phyloP scores from a whole-genome alignment of 352 stramenopile species.

The Globisporangium nodosum region DNA sequence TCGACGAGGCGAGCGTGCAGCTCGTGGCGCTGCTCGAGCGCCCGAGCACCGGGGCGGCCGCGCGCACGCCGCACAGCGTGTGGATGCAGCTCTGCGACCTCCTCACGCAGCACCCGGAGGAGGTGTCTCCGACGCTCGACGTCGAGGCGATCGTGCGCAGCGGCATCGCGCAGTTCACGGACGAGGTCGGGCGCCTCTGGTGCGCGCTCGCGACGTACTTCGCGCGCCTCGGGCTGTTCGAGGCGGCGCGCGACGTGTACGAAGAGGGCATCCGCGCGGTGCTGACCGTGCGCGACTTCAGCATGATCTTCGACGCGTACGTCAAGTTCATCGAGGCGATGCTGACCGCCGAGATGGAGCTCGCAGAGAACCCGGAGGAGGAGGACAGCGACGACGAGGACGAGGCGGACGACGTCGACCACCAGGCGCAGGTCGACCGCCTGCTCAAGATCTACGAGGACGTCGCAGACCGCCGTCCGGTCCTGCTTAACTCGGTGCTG shows the following conservation, averaged over 20 bases:
- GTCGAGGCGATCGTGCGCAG: slow-evolving; percentile 95
- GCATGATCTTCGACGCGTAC: slow-evolving; percentile 98
- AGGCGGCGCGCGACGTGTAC: slow-evolving; percentile 95
- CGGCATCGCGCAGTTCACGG: slow-evolving; percentile 89
- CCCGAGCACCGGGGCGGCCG: slow-evolving; percentile 25
- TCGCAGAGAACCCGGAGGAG: slow-evolving; percentile 36
- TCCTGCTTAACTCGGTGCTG: slow-evolving; percentile 94
- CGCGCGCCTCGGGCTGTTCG: slow-evolving; percentile 95
- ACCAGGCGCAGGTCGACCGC: slow-evolving; percentile 69
- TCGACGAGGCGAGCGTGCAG: slow-evolving; percentile 79
- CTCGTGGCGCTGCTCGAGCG: slow-evolving; percentile 79
- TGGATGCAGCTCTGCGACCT: slow-evolving; percentile 98
- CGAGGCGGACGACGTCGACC: slow-evolving; percentile 42
- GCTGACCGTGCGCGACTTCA: slow-evolving; percentile 94
- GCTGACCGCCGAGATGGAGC: slow-evolving; percentile 94
- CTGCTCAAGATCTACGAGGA: slow-evolving; percentile 88
- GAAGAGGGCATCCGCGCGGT: slow-evolving; percentile 84
- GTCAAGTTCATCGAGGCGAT: slow-evolving; percentile 98
- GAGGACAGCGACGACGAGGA: slow-evolving; percentile 77
- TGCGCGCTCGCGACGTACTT: slow-evolving; percentile 97
- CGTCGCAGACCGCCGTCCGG: slow-evolving; percentile 91
- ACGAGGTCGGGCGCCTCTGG: slow-evolving; percentile 98
- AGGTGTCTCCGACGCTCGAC: slow-evolving; percentile 86
- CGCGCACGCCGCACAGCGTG: slow-evolving; percentile 89
- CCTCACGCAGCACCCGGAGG: slow-evolving; percentile 91